Evolutionary conservation across 2,329 filamentous ascomycete species (phyloP).

Genomic region (Neopestalotiopsis rosae): DNA sequence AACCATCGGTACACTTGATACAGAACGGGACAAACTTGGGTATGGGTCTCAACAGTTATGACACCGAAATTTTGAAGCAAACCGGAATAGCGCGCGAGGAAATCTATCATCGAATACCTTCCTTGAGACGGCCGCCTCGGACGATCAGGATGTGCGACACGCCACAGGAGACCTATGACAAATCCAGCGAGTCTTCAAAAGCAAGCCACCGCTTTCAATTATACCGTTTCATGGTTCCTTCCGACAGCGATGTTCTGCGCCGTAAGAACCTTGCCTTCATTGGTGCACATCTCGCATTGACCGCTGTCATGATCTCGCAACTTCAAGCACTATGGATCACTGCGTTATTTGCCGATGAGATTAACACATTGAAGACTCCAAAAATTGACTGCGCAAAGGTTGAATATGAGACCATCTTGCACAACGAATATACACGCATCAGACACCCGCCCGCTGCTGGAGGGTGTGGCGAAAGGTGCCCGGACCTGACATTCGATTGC

Average conservation of each 20-base stretch:
- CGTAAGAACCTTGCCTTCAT: slow-evolving; percentile 37
- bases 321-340: slow-evolving; percentile 57
- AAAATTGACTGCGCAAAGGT: slow-evolving; percentile 37
- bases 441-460: slow-evolving; percentile 48
- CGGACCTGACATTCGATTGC: slow-evolving; percentile 67
- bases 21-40: not conserved
- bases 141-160: not conserved
- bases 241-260: slow-evolving; percentile 21
- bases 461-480: slow-evolving; percentile 56
- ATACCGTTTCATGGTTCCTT: slow-evolving; percentile 37
- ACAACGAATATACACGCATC: slow-evolving; percentile 60
- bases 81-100: not conserved
- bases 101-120: not conserved
- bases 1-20: slow-evolving; percentile 19
- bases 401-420: slow-evolving; percentile 49
- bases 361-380: not conserved
- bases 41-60: not conserved
- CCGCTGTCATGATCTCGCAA: slow-evolving; percentile 38
- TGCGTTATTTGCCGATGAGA: slow-evolving; percentile 57
- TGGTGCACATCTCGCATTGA: slow-evolving; percentile 37
- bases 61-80: not conserved
- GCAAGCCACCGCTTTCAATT: slow-evolving; percentile 19
- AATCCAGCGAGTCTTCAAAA: not conserved
- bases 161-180: not conserved
- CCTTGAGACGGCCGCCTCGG: not conserved